Evolutionary conservation across 306 rosid genomes (phyloP), one percentile per base, ranked within the genome.

Genomic region (Carpinus viminea): DNA sequence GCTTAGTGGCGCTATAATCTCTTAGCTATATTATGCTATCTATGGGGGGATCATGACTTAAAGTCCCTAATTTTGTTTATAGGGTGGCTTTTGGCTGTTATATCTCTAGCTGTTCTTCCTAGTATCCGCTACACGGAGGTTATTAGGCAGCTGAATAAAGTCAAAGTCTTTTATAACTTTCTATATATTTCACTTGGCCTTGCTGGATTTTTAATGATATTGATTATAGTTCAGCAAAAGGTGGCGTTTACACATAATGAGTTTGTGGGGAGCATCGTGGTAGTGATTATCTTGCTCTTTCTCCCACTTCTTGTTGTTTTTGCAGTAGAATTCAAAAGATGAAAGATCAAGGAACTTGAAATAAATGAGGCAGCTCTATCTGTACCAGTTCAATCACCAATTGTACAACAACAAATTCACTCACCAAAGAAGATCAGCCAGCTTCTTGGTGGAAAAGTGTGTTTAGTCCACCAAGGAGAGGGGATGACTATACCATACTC

Each of bases 131-230:
- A 76, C 74, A 61, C 72, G 73, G 86, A 82, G 72, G 82, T 72
- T 12, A 50, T 77, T 15, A 81, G 59, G 3, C 85, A 61, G 6
- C 60, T 78, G 2, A 88, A 86, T 43, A 90, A 88, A 52, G 45
- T 84, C 84, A 72, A 20, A 10, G 85, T 88, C 55, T 88, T 88
- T 62, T 88, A 72, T 34, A 88, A 79, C 4, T 80, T 88, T 18
- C 82, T 88, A 26, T 88, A 83, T 76, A 80, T 88, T 66, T 88
- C 92, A n/a, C 88, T 88, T 16, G 90, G 90, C 9, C 92, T 88
- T 0, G 92, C 92, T n/a, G 90, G 90, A 24, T 86, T 86, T 65
- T 68, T 84, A 6, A 88, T 86, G 88, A 45, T 88, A n/a, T 82
- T 88, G 88, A 88, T 86, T 65, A 84, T 88, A 12, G 21, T 86